A percentile compares a stretch with the other conserved stretches of the same genome.
These are phyloP conservation scores for Globisporangium canariense DNA, from an alignment of 352 stramenopile species.

Conservation along the genomic window DNA sequence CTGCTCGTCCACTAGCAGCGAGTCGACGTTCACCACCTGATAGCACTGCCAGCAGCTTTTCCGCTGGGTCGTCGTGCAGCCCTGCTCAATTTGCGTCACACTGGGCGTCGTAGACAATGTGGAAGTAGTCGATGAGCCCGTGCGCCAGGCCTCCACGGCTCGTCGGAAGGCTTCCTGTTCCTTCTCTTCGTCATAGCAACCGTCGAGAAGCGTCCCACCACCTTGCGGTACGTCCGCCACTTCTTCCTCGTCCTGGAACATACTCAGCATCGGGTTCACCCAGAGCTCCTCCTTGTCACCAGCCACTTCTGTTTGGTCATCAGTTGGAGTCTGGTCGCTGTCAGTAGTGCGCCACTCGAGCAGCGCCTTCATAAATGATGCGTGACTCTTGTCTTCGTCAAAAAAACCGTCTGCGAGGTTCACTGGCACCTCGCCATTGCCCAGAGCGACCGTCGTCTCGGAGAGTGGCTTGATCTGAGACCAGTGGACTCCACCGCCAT, in stretches of 20 bases:
- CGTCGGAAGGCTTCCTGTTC: conserved; percentile 61
- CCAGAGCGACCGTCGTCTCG: conserved; percentile 23
- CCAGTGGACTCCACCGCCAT: conserved; percentile 40
- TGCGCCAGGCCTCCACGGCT: conserved; percentile 61
- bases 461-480: conserved; percentile 61
- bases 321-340: conserved; percentile 12
- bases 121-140: conserved; percentile 11
- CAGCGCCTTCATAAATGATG: conserved; percentile 77
- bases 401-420: conserved; percentile 80
- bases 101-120: neutral
- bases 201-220: conserved; percentile 50
- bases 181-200: conserved; percentile 66
- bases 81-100: conserved; percentile 48
- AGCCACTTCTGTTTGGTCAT: neutral
- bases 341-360: conserved; percentile 68
- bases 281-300: conserved; percentile 39
- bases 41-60: conserved; percentile 87
- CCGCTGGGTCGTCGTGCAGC: conserved; percentile 32
- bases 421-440: conserved; percentile 34
- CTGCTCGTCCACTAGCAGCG: conserved; percentile 36
- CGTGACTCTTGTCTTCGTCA: conserved; percentile 66
- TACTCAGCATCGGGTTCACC: conserved; percentile 54
- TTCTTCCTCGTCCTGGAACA: conserved; percentile 12
- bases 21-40: conserved; percentile 36
- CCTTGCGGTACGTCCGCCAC: neutral